Evolutionary conservation across 202 grass and related monocot genomes (phyloP).

Genomic region (Carex sylvatica): DNA sequence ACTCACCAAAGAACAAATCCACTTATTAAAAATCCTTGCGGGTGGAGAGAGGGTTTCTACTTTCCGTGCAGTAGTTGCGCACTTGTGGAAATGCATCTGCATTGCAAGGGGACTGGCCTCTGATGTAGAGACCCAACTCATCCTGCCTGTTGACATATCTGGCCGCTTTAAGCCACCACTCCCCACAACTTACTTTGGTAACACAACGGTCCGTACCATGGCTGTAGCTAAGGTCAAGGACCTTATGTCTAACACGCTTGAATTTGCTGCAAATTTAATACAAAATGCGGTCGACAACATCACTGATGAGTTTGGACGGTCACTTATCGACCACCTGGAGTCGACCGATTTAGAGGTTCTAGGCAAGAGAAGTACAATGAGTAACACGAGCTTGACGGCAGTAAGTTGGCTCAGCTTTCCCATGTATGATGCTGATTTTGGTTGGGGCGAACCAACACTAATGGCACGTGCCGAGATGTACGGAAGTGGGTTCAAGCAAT

Average conservation of each 20-base stretch:
- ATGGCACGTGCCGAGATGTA: conserved; percentile 5
- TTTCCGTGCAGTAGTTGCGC: conserved; percentile 12
- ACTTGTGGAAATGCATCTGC: conserved; percentile 33
- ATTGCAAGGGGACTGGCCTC: conserved; percentile 13
- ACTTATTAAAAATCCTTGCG: conserved; percentile 23
- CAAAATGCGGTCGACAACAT: conserved; percentile 24
- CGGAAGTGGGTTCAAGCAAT: neutral
- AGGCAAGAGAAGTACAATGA: neutral
- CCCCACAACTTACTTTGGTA: conserved; percentile 21
- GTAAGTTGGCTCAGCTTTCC: conserved; percentile 26
- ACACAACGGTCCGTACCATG: conserved; percentile 24
- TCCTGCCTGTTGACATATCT: neutral
- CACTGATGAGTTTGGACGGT: conserved; percentile 26
- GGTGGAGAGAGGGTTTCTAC: conserved; percentile 5
- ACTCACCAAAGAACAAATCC: conserved; percentile 35
- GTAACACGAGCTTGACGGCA: neutral
- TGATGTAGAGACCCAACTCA: neutral
- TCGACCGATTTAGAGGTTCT: neutral
- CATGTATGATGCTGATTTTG: conserved; percentile 25
- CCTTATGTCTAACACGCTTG: conserved; percentile 13
- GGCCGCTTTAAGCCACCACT: neutral
- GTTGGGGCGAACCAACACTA: conserved; percentile 25
- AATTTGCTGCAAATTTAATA: conserved; percentile 26
- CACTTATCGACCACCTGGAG: conserved; percentile 38
- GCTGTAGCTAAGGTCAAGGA: conserved; percentile 26